These are phyloP conservation scores for Botrytis byssoidea DNA, from an alignment of 2,329 filamentous ascomycete genomes.

Conservation along the genomic window DNA sequence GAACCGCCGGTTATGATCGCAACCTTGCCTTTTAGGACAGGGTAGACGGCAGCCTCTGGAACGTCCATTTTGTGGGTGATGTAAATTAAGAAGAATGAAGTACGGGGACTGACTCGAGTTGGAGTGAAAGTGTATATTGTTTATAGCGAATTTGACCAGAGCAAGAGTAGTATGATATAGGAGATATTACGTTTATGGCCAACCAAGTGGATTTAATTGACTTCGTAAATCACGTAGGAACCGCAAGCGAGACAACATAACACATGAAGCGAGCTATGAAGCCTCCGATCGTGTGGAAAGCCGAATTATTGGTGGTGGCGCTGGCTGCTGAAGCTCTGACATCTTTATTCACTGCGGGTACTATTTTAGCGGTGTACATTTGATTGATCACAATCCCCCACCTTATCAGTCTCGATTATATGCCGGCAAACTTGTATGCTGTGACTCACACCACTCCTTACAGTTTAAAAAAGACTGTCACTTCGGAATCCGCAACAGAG, in stretches of 20 bases:
- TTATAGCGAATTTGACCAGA: neutral
- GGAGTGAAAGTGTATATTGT: neutral
- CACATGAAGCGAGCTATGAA: neutral
- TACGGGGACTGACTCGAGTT: neutral
- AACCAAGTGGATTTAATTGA: neutral
- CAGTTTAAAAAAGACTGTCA: neutral
- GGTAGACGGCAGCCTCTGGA: slow-evolving; percentile 20
- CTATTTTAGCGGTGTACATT: neutral
- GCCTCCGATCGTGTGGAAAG: neutral
- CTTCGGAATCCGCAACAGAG: neutral
- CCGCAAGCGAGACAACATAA: neutral
- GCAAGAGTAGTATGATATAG: neutral
- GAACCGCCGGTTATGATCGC: slow-evolving; percentile 25
- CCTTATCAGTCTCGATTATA: neutral
- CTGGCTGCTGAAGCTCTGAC: neutral
- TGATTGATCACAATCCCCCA: neutral
- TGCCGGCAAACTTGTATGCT: neutral
- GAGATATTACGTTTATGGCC: neutral
- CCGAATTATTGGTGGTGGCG: neutral
- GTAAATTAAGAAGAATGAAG: neutral
- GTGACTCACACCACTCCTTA: neutral
- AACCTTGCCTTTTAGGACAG: slow-evolving; percentile 24
- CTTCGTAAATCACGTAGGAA: neutral
- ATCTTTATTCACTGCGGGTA: neutral
- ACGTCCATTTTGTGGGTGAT: slow-evolving; percentile 13